A percentile compares a stretch with the other conserved stretches of the same genome.
phyloP scores from a whole-genome alignment of 1,284 basidiomycete species.

The Moniliella sp. region DNA sequence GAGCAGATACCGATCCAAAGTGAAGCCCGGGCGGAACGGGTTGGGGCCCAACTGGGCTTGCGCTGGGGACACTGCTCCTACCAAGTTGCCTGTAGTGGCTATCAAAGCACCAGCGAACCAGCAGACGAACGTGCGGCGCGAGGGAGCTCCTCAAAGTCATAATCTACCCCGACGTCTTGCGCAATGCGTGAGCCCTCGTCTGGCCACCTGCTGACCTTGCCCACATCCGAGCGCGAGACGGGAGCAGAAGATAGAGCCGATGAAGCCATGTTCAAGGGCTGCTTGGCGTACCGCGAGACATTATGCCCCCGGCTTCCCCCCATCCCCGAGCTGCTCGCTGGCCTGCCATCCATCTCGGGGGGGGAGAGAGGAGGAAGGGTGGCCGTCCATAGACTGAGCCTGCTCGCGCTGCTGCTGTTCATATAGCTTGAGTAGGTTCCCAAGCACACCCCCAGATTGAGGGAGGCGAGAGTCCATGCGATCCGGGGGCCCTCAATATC shows the following conservation, averaged over 20 bases:
- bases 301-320: constrained; percentile 19
- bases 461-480: constrained; percentile 25
- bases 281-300: no score
- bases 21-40: constrained; percentile 48
- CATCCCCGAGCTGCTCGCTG: no score
- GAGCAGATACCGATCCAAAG: constrained; percentile 42
- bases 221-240: no score
- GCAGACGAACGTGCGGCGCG: constrained; percentile 42
- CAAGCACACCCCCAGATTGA: constrained; percentile 20
- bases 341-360: not conserved
- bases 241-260: no score
- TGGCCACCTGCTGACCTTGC: no score
- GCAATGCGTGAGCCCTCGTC: not conserved
- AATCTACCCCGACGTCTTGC: no score
- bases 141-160: constrained; percentile 36
- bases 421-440: constrained; percentile 28
- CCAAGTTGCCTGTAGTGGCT: constrained; percentile 46
- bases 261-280: no score
- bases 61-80: constrained; percentile 27
- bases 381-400: not conserved
- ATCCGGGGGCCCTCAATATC: constrained; percentile 13
- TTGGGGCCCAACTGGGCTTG: constrained; percentile 43
- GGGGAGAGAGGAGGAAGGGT: not conserved
- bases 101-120: constrained; percentile 55
- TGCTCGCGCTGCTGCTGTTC: constrained; percentile 18